Evolutionary conservation across 768 basidiomycete genomes (phyloP), one percentile per base, ranked within the genome.

Genomic region (Exidia glandulosa): DNA sequence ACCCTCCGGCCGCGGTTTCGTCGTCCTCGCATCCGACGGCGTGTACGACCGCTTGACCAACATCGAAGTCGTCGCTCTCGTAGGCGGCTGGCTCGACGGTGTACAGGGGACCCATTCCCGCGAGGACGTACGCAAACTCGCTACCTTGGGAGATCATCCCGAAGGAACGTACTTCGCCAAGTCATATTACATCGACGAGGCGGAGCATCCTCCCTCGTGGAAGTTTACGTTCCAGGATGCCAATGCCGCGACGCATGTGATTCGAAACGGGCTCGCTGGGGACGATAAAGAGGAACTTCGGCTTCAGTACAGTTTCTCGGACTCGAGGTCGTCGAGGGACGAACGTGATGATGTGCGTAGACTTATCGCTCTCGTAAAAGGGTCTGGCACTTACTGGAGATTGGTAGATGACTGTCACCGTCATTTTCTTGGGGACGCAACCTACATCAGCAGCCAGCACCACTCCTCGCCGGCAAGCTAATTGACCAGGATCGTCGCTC

Each of bases 251-350:
- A 76, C 75, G 4, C 81, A 83, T 69, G 63, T 84, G 32, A 69
- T 77, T 33, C 69, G 81, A 56, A 84, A 83, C 63, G 80, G 79
- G 2, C 70, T 84, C 0, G 81, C 81, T 7, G 82, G 82, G 1
- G 78, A 76, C 3, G 72, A 81, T 66, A 56, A 63, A 25, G 75
- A 80, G 27, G 27, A 9, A 6, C 50, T 54, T 12, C 14, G 29
- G 27, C 2, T 29, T 23, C 25, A 1, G 10, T 54, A 54, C 50
- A 54, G 50, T 27, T 54, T 54, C 19, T 9, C 10, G 36, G 30
- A 31, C 27, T 14, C 41, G 41, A 45, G 5, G 41, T 14, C 10
- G 5, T 2, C 41, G 19, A 14, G 41, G 0, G 12, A 45, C 19
- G 19, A 45, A 23, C 41, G 1, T 12, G 41, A 45, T 23, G 41